These are phyloP conservation scores for Vitis cinerea DNA, from an alignment of 164 flowering plant genomes.

Conservation along the genomic window DNA sequence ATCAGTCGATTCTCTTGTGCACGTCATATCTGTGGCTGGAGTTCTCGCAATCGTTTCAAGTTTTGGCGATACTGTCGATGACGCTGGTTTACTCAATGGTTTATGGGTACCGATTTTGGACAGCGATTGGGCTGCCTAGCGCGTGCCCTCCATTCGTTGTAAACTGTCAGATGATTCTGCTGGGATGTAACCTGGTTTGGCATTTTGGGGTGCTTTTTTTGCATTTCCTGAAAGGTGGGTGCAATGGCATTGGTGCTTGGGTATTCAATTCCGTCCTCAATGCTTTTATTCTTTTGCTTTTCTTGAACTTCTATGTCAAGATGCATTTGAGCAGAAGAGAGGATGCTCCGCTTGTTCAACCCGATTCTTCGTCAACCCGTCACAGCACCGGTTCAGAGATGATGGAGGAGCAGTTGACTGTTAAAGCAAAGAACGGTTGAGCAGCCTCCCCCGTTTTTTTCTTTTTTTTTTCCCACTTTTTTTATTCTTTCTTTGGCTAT, in stretches of 20 bases:
- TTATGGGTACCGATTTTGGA: constrained; percentile 81
- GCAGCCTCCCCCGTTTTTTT: no score
- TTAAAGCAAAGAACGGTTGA: no score
- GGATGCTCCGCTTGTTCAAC: background rate
- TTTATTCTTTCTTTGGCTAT: no score
- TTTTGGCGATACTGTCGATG: constrained; percentile 58
- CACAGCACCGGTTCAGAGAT: no score
- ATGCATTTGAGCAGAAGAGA: constrained; percentile 9
- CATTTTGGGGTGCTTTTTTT: constrained; percentile 72
- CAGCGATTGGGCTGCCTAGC: constrained; percentile 54
- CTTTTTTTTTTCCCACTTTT: no score
- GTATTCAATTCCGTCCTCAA: constrained; percentile 35
- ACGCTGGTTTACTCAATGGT: constrained; percentile 53
- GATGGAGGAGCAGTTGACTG: no score
- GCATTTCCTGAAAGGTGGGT: constrained; percentile 75
- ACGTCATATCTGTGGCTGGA: constrained; percentile 86
- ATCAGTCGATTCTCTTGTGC: constrained; percentile 45
- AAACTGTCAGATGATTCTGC: constrained; percentile 54
- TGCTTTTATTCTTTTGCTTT: constrained; percentile 22
- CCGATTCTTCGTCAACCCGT: no score
- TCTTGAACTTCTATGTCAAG: constrained; percentile 29
- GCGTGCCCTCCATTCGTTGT: constrained; percentile 62
- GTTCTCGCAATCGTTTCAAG: constrained; percentile 89
- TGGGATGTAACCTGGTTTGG: constrained; percentile 61
- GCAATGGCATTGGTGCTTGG: constrained; percentile 93